Base-by-base conservation (phyloP, 805 yeast genomes). In the Cyberlindnera lachancei region DNA sequence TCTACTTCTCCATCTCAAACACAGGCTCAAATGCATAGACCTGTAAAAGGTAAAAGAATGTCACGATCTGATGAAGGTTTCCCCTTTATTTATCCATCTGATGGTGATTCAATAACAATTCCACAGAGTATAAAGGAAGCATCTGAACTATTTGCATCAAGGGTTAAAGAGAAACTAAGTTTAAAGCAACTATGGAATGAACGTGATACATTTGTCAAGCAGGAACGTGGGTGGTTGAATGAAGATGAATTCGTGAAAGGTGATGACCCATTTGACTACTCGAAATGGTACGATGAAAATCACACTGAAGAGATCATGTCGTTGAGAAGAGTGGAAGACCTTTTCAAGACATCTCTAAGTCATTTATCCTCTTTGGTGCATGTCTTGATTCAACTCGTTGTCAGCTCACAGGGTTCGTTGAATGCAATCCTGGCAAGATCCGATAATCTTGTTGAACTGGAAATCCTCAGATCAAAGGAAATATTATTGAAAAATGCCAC, bases 71-170 rank as follows among this genome's bases (percentile, higher is more conserved):
- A 79, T 50, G 75, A 73, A 50, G 67, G 74, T 3, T 73, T 70
- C 56, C 90, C 92, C 1, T 68, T 78, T 34, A 59, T 81, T 4
- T 77, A 73, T 43, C 88, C 90, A 1, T 56, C 62, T 5, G n/a
- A 22, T 2, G 39, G 35, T 5, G 40, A 36, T 11, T 6, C 9
- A 3, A 15, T 16, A 5, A 7, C 15, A 8, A 74, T 77, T 0
- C 96, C 96, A 0, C 67, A 59, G 24, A 86, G 94, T 39, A 75
- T 88, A 18, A 63, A 69, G 28, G 95, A 90, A 52, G 96, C 96
- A 0, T 68, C 84, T 16, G 70, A 70, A 11, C 68, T 90, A 7
- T 70, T 85, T 39, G 65, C 69, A 18, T 59, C 70, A 9, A 72
- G 81, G 12, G 68, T 84, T 2, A 65, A 73, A 35, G 79, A 80